phyloP scores from a whole-genome alignment of 495 filamentous ascomycete species.

The Aspergillus ostianus region DNA sequence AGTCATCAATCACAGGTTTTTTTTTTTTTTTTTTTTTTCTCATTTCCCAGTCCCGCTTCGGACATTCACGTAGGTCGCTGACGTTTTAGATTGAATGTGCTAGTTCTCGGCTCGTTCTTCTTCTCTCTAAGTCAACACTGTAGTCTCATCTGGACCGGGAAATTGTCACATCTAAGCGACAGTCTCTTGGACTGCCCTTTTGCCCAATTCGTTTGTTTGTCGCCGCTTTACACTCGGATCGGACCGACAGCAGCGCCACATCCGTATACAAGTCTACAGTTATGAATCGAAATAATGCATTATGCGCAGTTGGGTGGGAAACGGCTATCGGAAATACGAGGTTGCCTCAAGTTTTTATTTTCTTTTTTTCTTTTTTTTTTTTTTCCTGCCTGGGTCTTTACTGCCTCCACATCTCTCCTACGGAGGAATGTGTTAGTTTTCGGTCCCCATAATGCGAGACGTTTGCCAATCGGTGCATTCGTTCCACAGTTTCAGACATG shows the following conservation, averaged over 20 bases:
- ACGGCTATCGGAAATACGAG: neutral
- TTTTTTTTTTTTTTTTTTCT: too few relatives aligned
- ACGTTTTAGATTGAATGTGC: neutral
- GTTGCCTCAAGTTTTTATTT: neutral
- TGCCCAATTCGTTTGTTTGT: too few relatives aligned
- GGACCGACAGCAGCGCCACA: neutral
- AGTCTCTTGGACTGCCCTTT: neutral
- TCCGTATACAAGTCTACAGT: neutral
- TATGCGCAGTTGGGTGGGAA: neutral
- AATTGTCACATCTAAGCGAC: neutral
- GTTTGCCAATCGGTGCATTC: constrained; percentile 2
- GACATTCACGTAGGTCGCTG: neutral
- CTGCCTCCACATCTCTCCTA: neutral
- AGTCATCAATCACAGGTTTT: neutral
- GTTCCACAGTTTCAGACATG: constrained; percentile 3
- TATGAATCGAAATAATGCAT: neutral
- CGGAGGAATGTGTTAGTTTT: neutral
- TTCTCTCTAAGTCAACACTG: neutral
- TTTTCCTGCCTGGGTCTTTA: neutral
- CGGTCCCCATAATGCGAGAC: neutral
- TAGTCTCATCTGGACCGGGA: neutral
- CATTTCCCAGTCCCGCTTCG: too few relatives aligned
- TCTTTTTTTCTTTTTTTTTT: neutral
- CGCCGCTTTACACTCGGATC: neutral
- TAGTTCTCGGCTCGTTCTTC: neutral